A percentile compares a stretch with the other conserved stretches of the same genome.
These are phyloP conservation scores for Naumovozyma castellii DNA, from an alignment of 805 yeast species.

Conservation along the genomic window DNA sequence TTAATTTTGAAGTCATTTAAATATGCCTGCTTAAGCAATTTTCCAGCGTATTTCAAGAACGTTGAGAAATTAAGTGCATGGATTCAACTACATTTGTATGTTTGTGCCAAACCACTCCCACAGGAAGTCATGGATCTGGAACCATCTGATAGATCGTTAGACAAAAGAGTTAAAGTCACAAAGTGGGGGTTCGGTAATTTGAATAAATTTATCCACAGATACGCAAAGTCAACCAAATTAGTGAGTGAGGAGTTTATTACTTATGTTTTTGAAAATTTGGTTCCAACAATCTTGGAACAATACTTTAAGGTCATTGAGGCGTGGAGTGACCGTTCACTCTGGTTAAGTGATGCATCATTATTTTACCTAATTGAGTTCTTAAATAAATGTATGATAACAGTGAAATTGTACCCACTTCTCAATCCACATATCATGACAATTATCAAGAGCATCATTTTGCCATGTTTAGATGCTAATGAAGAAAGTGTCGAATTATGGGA, in stretches of 20 bases:
- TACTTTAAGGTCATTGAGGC: constrained; percentile 41
- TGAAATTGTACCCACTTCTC: constrained; percentile 52
- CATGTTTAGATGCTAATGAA: constrained; percentile 60
- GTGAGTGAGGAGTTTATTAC: constrained; percentile 43
- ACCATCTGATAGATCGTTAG: constrained; percentile 38
- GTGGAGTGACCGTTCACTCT: constrained; percentile 34
- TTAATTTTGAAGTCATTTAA: constrained; percentile 58
- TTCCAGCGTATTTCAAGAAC: constrained; percentile 43
- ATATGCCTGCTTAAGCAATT: constrained; percentile 47
- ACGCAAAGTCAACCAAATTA: constrained; percentile 37
- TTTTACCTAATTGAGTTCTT: constrained; percentile 58
- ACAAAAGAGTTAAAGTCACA: constrained; percentile 55
- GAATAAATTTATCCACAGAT: constrained; percentile 58
- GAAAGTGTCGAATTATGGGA: constrained; percentile 64
- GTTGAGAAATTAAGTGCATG: constrained; percentile 39
- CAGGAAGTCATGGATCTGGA: constrained; percentile 39
- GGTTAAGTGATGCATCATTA: constrained; percentile 60
- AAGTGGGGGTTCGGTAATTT: constrained; percentile 87
- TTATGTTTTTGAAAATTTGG: constrained; percentile 45
- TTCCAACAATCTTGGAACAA: constrained; percentile 61
- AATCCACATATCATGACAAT: constrained; percentile 57
- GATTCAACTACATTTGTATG: constrained; percentile 57
- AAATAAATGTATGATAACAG: constrained; percentile 48
- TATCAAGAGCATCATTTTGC: constrained; percentile 61
- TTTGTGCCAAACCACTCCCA: constrained; percentile 49